phyloP scores from a whole-genome alignment of 192 early-diverging fungal species.

The Podila epigama region DNA sequence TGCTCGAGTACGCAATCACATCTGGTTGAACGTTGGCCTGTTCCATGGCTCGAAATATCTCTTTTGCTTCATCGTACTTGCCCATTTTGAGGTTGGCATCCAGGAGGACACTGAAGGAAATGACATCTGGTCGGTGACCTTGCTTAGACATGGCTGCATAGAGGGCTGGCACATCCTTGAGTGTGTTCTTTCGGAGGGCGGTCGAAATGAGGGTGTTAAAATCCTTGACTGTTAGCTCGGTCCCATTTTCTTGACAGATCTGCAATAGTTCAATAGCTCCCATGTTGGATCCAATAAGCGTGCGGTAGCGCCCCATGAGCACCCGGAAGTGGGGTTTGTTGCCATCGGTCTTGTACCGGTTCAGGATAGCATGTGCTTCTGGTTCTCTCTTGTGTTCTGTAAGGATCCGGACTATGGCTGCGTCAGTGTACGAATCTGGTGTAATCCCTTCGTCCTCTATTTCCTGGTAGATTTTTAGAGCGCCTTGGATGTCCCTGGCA shows the following conservation, averaged over 20 bases:
- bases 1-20: conserved; percentile 39
- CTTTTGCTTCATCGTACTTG: conserved; percentile 33
- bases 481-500: conserved; percentile 9
- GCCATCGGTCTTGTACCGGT: not conserved
- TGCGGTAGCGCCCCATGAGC: no score
- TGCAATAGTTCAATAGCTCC: no score
- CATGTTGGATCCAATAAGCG: no score
- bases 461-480: conserved; percentile 5
- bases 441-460: conserved; percentile 24
- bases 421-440: conserved; percentile 26
- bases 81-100: conserved; percentile 46
- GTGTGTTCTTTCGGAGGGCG: conserved; percentile 18
- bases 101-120: conserved; percentile 29
- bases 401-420: conserved; percentile 10
- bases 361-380: not conserved
- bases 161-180: conserved; percentile 2
- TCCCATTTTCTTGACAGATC: no score
- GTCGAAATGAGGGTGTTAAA: conserved; percentile 20
- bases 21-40: conserved; percentile 40
- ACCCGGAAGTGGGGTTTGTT: conserved; percentile 16
- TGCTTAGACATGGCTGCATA: conserved; percentile 10
- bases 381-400: not conserved
- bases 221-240: not conserved
- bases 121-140: conserved; percentile 15
- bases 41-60: conserved; percentile 30